Evolutionary conservation across 345 rosid species (phyloP).

Genomic region (Anacardium occidentale): DNA sequence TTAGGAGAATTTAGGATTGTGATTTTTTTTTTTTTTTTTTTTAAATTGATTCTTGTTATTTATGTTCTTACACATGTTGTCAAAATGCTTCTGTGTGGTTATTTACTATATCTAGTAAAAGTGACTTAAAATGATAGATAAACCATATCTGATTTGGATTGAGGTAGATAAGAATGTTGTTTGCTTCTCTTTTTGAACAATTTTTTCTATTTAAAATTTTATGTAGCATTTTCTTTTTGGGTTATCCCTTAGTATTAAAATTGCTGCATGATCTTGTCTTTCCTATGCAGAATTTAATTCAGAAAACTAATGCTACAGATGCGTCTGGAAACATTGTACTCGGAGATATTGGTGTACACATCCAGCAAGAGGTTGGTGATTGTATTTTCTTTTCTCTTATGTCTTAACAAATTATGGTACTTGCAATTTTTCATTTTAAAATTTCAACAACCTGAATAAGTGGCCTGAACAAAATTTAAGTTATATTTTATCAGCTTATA

Average conservation of each 20-base stretch:
- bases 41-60: neutral
- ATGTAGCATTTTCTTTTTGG: neutral
- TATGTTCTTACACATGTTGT: neutral
- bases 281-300: constrained; percentile 57
- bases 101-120: neutral
- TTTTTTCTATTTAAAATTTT: neutral
- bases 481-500: neutral
- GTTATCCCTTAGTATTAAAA: constrained; percentile 1
- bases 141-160: neutral
- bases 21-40: too few species aligned
- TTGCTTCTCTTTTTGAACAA: neutral
- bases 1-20: too few species aligned
- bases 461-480: constrained; percentile 2
- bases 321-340: constrained; percentile 90
- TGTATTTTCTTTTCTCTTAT: constrained; percentile 4
- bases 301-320: constrained; percentile 89
- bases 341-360: constrained; percentile 83
- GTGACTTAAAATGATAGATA: neutral
- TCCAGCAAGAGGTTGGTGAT: constrained; percentile 90
- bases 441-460: constrained; percentile 7
- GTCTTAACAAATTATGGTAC: constrained; percentile 9
- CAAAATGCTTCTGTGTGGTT: neutral
- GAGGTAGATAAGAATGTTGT: neutral
- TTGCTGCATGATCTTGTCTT: constrained; percentile 15
- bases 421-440: neutral